Evolutionary conservation across 495 filamentous ascomycete genomes (phyloP).

Genomic region (Penicillium ochrochloron): DNA sequence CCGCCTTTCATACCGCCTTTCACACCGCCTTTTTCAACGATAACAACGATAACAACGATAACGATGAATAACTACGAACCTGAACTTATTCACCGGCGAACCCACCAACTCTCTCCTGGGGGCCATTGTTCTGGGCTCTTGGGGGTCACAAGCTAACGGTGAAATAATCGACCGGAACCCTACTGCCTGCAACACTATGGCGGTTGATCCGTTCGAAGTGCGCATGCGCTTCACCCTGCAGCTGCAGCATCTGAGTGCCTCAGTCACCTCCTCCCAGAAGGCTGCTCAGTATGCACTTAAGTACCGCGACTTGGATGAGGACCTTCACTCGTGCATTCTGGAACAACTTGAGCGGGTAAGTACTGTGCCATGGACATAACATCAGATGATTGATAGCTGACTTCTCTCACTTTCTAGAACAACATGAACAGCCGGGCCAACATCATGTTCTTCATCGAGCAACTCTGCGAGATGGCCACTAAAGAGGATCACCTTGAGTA

Average conservation of each 20-base stretch:
- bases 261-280: constrained; percentile 85
- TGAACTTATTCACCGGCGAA: too few species aligned
- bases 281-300: constrained; percentile 94
- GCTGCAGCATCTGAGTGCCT: constrained; percentile 86
- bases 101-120: too few species aligned
- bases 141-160: too few species aligned
- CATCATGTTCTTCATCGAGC: constrained; percentile 98
- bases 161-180: too few species aligned
- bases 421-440: constrained; percentile 97
- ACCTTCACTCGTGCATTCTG: constrained; percentile 94
- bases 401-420: constrained; percentile 55
- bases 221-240: constrained; percentile 93
- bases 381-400: neutral
- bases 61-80: too few species aligned
- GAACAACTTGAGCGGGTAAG: constrained; percentile 87
- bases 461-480: constrained; percentile 84
- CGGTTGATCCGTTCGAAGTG: constrained; percentile 97
- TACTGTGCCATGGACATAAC: neutral
- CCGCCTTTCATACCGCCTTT: neutral
- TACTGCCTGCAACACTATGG: constrained; percentile 39
- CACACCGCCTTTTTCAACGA: neutral
- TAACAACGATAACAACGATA: too few species aligned
- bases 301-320: constrained; percentile 90
- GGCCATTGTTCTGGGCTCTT: too few species aligned
- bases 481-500: constrained; percentile 77